These are phyloP conservation scores for Monotropa hypopitys DNA, from an alignment of 179 eudicot species.

Conservation along the genomic window DNA sequence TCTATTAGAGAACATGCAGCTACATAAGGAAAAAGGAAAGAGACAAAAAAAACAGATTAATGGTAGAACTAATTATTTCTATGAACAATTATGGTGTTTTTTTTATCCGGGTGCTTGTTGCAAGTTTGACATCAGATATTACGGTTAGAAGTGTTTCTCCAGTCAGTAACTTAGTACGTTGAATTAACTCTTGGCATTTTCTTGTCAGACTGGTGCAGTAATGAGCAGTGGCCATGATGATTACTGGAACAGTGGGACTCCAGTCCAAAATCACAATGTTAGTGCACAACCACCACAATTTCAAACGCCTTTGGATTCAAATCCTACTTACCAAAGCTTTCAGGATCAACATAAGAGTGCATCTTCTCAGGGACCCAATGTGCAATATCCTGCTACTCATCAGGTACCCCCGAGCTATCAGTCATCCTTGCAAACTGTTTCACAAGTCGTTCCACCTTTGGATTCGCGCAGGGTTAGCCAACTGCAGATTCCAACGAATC, in stretches of 20 bases:
- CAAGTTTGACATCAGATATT: background rate
- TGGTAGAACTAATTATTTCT: background rate
- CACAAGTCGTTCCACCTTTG: constrained; percentile 36
- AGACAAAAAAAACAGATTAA: background rate
- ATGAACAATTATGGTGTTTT: background rate
- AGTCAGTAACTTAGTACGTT: background rate
- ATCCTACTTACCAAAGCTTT: constrained; percentile 33
- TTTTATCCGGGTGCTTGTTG: background rate
- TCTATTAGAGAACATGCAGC: background rate
- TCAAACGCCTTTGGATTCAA: constrained; percentile 42
- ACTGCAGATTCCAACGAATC: constrained; percentile 82
- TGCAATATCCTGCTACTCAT: constrained; percentile 35
- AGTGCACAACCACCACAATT: constrained; percentile 27
- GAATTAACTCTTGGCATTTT: constrained; percentile 11
- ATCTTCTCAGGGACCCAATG: constrained; percentile 28
- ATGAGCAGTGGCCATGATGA: constrained; percentile 40
- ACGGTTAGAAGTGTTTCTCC: background rate
- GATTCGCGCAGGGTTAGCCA: constrained; percentile 59
- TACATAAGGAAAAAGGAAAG: background rate
- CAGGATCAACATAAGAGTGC: constrained; percentile 46
- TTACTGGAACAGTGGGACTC: constrained; percentile 64
- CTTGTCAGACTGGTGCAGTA: constrained; percentile 42
- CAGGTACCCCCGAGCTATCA: constrained; percentile 41
- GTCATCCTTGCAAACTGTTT: constrained; percentile 39
- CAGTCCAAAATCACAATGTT: constrained; percentile 36